Base-by-base conservation (phyloP, 305 asterid genomes). In the Striga hermonthica region DNA sequence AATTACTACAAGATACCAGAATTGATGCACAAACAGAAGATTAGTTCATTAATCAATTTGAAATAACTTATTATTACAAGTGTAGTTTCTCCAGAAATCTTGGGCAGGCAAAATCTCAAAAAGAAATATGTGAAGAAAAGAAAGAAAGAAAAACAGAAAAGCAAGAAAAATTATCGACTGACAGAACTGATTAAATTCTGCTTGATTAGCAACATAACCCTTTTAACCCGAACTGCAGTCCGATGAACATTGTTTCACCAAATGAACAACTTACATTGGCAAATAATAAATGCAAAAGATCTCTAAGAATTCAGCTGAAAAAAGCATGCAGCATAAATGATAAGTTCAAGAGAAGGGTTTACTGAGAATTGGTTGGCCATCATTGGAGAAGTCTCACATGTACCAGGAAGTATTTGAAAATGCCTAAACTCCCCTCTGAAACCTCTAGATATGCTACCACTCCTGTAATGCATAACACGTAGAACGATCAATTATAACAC, bases 301-400 rank as follows among this genome's bases (percentile, higher is more conserved):
- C 31, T 22, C 31, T 22, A 22, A 22, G 31, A 49, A 49, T 1
- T 45, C 52, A 45, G 52, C 11, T 45, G 9, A 45, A 13, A n/a
- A 14, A 13, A 56, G 36, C 3, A 9, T 57, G 4, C 0, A 15
- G 7, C n/a, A 62, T 58, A 48, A 57, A 66, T 37, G 48, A 74
- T 55, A 22, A 62, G 63, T 35, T 9, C 44, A 7, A 61, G 64
- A 49, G 58, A 65, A 71, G 49, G 57, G 57, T 61, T 85, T 79
- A 94, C 99, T 49, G 99, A 94, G 82, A 94, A 94, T 71, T 94
- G 99, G 84, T 94, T 94, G 74, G 95, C 95, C 97, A 90, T 90
- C 75, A 94, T 68, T 47, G 99, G 98, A 68, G 99, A 85, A 57
- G 89, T 78, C 84, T 90, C 98, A 54, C 99, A 88, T 69, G 84